These are phyloP conservation scores for Emmonsiellopsis sp. DNA, from an alignment of 2,329 filamentous ascomycete genomes.

Conservation along the genomic window DNA sequence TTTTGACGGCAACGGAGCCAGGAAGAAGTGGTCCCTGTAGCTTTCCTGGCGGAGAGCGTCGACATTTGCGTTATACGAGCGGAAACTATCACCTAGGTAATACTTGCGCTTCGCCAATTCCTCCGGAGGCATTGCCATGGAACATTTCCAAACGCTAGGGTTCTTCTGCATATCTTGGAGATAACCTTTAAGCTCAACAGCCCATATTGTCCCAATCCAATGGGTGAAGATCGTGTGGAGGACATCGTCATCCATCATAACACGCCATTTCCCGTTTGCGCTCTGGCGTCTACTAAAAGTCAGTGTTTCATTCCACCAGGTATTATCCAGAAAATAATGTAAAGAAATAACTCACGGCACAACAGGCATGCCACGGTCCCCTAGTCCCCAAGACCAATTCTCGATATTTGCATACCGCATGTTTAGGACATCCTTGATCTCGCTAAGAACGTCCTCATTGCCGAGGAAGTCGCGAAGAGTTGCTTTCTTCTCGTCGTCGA, in stretches of 20 bases:
- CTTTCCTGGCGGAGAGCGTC: conserved; percentile 11
- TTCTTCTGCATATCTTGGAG: conserved; percentile 10
- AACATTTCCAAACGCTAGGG: conserved; percentile 10
- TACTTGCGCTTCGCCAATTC: conserved; percentile 20
- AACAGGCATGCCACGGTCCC: conserved; percentile 32
- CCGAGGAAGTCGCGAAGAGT: conserved; percentile 31
- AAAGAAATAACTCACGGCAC: conserved; percentile 18
- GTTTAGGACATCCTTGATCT: conserved; percentile 37
- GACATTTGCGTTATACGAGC: background rate
- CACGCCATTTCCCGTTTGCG: conserved; percentile 36
- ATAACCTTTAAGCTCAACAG: conserved; percentile 16
- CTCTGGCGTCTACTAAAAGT: conserved; percentile 22
- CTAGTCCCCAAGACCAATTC: conserved; percentile 36
- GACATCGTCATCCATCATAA: conserved; percentile 40
- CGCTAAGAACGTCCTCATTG: conserved; percentile 29
- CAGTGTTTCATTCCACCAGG: background rate
- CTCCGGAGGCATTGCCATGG: conserved; percentile 5
- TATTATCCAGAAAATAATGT: background rate
- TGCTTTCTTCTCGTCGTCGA: conserved; percentile 35
- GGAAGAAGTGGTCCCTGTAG: conserved; percentile 24
- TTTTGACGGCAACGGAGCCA: conserved; percentile 23
- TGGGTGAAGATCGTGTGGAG: conserved; percentile 38
- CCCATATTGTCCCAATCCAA: conserved; percentile 31
- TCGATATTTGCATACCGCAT: conserved; percentile 33
- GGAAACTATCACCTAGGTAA: conserved; percentile 9